These are phyloP conservation scores for Erythrobasidium hasegawianum DNA, from an alignment of 1,284 basidiomycete species.

Conservation along the genomic window DNA sequence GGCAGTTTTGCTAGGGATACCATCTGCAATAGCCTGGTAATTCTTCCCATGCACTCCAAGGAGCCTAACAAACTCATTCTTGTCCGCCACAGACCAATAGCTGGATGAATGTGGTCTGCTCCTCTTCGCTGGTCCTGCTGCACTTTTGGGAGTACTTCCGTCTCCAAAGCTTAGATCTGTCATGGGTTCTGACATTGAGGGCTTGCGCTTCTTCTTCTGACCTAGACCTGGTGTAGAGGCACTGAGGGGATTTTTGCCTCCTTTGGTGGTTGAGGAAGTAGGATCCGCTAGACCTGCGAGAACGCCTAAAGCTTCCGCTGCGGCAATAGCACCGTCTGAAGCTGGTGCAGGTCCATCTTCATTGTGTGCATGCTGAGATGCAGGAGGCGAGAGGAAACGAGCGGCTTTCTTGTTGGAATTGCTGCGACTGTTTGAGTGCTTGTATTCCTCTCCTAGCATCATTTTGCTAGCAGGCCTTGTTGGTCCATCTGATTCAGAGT, in stretches of 20 bases:
- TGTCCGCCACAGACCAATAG: conserved; percentile 57
- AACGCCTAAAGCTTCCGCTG: conserved; percentile 50
- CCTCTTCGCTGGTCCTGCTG: neutral
- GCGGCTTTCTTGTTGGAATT: conserved; percentile 29
- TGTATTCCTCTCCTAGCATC: conserved; percentile 2
- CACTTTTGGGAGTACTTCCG: neutral
- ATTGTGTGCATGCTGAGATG: neutral
- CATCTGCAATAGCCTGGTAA: conserved; percentile 68
- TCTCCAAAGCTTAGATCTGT: conserved; percentile 2
- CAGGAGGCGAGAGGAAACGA: conserved; percentile 13
- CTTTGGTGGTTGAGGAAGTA: neutral
- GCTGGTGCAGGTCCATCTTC: conserved; percentile 25
- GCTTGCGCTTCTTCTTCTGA: conserved; percentile 31
- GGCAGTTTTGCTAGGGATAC: conserved; percentile 72
- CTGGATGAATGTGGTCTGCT: conserved; percentile 41
- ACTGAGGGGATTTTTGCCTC: neutral
- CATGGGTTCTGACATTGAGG: conserved; percentile 15
- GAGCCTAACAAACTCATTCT: conserved; percentile 60
- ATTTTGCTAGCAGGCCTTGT: neutral
- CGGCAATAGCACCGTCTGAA: conserved; percentile 49
- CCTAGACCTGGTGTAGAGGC: too few species aligned
- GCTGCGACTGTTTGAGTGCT: neutral
- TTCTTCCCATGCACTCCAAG: conserved; percentile 67
- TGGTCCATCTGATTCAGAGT: conserved; percentile 1
- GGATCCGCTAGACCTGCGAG: conserved; percentile 43